Percentiles rank a stretch among this genome's conserved stretches.
phyloP scores from a whole-genome alignment of 371 early-diverging fungal genomes.

The Zychaea mexicana region DNA sequence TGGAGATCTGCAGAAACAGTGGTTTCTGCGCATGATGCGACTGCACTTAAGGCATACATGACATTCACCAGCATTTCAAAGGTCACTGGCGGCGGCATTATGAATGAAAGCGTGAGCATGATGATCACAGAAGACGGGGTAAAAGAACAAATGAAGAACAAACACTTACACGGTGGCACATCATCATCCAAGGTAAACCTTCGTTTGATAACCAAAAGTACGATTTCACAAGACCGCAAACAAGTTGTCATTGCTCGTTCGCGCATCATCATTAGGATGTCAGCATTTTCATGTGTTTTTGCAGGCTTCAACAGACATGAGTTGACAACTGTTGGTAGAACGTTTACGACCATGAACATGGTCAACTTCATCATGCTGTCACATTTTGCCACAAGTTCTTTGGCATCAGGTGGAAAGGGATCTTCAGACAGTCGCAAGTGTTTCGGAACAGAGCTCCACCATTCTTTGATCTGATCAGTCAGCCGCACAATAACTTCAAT shows the following conservation, averaged over 20 bases:
- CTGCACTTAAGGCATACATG: slow-evolving; percentile 2
- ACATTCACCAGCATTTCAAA: not conserved
- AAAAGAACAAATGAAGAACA: not conserved
- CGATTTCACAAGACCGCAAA: slow-evolving; percentile 1
- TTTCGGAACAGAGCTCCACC: slow-evolving; percentile 2
- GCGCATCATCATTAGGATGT: not conserved
- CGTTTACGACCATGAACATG: not conserved
- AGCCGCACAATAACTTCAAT: not conserved
- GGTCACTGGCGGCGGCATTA: not conserved
- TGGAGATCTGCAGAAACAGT: not conserved
- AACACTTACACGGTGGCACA: not conserved
- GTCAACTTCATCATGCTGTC: not conserved
- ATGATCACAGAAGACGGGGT: not conserved
- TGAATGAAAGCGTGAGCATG: not conserved
- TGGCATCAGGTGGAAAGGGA: not conserved
- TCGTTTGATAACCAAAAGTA: not conserved
- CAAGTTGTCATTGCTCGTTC: not conserved
- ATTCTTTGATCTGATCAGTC: not conserved
- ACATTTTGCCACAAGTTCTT: not conserved
- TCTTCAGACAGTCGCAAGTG: not conserved
- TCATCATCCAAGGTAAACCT: not conserved
- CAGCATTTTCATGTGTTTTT: not conserved
- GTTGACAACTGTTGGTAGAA: not conserved
- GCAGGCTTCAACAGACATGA: slow-evolving; percentile 1
- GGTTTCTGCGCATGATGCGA: not conserved